phyloP scores from a whole-genome alignment of 148 eudicot species.

The Chenopodium berlandieri region DNA sequence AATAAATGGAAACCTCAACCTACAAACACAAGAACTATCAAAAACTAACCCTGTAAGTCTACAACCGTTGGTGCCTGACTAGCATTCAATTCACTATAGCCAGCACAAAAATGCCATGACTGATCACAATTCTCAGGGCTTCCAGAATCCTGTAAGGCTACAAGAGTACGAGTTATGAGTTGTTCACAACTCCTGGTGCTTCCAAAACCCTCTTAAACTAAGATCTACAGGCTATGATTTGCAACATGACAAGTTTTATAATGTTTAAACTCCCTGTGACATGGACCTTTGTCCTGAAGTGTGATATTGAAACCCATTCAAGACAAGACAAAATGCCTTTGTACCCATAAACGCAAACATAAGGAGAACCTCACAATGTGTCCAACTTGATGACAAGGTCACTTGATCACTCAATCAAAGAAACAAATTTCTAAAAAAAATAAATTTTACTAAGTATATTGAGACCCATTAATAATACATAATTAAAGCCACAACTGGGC shows the following conservation, averaged over 20 bases:
- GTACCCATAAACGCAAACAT: too few species aligned
- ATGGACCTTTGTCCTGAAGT: too few species aligned
- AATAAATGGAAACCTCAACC: background rate
- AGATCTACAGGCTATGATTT: background rate
- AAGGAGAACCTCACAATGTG: too few species aligned
- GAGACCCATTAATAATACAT: background rate
- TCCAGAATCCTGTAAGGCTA: background rate
- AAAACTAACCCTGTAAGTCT: background rate
- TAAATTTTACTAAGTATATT: too few species aligned
- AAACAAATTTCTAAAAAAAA: background rate
- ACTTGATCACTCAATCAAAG: background rate
- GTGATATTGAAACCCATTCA: too few species aligned
- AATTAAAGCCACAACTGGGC: background rate
- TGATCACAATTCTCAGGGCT: background rate
- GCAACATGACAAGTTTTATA: background rate
- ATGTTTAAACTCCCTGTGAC: too few species aligned
- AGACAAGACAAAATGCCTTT: too few species aligned
- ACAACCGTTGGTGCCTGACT: background rate
- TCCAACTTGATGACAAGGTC: background rate
- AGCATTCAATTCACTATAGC: background rate
- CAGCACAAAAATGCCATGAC: background rate
- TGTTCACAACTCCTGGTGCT: background rate
- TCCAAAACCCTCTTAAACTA: too few species aligned
- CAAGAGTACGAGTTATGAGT: background rate
- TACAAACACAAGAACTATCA: background rate